Evolutionary conservation across 164 flowering plant species (phyloP).

Genomic region (Vitis vinifera): ASM3070453v1 NC_081807.1:17591501-17592000

Average conservation of each 20-base stretch:
- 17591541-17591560: slow-evolving; percentile 25
- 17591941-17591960: slow-evolving; percentile 10
- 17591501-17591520: slow-evolving; percentile 19
- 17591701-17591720: too few relatives aligned
- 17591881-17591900: not conserved
- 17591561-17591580: slow-evolving; percentile 18
- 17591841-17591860: slow-evolving; percentile 25
- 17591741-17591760: slow-evolving; percentile 15
- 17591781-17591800: slow-evolving; percentile 7
- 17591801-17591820: slow-evolving; percentile 4
- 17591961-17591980: slow-evolving; percentile 12
- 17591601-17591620: slow-evolving; percentile 25
- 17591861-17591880: slow-evolving; percentile 23
- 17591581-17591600: slow-evolving; percentile 17
- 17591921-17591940: slow-evolving; percentile 10
- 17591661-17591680: slow-evolving; percentile 19
- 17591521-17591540: slow-evolving; percentile 18
- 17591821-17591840: slow-evolving; percentile 7
- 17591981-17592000: slow-evolving; percentile 9
- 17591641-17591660: slow-evolving; percentile 14
- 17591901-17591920: not conserved
- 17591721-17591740: slow-evolving; percentile 2
- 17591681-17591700: too few relatives aligned
- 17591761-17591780: slow-evolving; percentile 5
- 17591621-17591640: slow-evolving; percentile 18